Evolutionary conservation across 192 early-diverging fungal genomes (phyloP), one percentile per base, ranked within the genome.

Genomic region (Rhizophagus clarus): DNA sequence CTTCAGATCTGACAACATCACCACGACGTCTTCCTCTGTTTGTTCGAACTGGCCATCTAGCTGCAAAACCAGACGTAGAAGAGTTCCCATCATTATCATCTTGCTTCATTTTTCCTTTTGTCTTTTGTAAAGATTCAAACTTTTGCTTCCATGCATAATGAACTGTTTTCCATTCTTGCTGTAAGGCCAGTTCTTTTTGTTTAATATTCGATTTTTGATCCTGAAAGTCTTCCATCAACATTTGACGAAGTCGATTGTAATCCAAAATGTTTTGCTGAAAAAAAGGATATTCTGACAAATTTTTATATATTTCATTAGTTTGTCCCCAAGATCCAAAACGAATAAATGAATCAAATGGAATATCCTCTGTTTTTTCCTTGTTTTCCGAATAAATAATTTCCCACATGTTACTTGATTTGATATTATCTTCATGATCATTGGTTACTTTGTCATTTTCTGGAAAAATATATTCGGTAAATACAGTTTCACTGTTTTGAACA

Each of bases 1-100:
- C 94, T 45, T 95, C 94, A n/a, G 89, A 91, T 56, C 93, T 85
- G 60, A 93, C 94, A 12, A 90, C 90, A 67, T 95, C 94, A 14
- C 90, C 84, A 31, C 86, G 83, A 66, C 76, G 67, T 49, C 83
- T 77, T 62, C 61, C 64, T 67, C 81, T 85, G 74, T 26, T 32
- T 17, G 84, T 80, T 61, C 62, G 61, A 47, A 77, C 83, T 10
- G 78, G 60, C 29, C 51, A 56, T 56, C 51, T 56, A 7, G 51
- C 51, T 20, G 51, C 51, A 56, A 56, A 56, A 20, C 51, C 51
- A 56, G 51, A 56, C 6, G 51, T 56, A 56, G 51, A 56, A 56
- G 51, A 56, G n/a, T 56, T 56, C 0, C 20, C 20, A 56, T 56
- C 51, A 56, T 56, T 56, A 56, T 72, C 75, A 11, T 64, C 69